Base-by-base conservation (phyloP, 768 basidiomycete species). In the Podaxis sp. region DNA sequence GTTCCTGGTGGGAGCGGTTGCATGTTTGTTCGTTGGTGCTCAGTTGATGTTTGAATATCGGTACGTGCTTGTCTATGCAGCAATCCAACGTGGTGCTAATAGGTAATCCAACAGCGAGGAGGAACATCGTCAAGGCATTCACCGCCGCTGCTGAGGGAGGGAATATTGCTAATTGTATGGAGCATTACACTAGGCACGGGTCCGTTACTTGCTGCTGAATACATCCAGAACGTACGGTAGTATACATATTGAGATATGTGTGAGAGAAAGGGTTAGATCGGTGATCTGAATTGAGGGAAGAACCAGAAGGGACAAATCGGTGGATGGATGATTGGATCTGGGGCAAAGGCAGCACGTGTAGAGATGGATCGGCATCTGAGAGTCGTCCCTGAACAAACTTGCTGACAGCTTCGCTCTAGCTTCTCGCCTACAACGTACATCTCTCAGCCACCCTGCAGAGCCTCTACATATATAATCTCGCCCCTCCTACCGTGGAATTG, bases 1-100 rank as follows among this genome's bases (percentile, higher is more conserved):
- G 13, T 97, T 95, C 74, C 72, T 94, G 64, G 53, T 83, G 0
- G 71, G 81, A 4, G 86, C 87, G 0, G 82, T 82, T 54, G 77
- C 68, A 1, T 87, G 86, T 68, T 50, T 98, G 12, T 98, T 96
- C 69, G 81, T 93, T 22, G 93, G 83, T 2, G 87, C 85, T 1
- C 96, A 98, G 69, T 71, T 96, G 50, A 97, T 98, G 96, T 94
- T 98, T 63, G 96, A 98, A 70, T 98, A 98, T 74, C 79, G 93
- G 93, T 90, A 65, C 19, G 88, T 77, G 3, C 38, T 61, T 54
- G n/a, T 24, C 59, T 19, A 24, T 43, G 59, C 59, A 15, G 29
- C 19, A 41, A 38, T 33, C 22, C 15, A 37, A 29, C 29, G 38
- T 40, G 19, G 17, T 29, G 22, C 13, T 47, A 33, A 58, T 46